phyloP scores from a whole-genome alignment of 805 yeast species.

The Maudiozyma pseudohumilis region DNA sequence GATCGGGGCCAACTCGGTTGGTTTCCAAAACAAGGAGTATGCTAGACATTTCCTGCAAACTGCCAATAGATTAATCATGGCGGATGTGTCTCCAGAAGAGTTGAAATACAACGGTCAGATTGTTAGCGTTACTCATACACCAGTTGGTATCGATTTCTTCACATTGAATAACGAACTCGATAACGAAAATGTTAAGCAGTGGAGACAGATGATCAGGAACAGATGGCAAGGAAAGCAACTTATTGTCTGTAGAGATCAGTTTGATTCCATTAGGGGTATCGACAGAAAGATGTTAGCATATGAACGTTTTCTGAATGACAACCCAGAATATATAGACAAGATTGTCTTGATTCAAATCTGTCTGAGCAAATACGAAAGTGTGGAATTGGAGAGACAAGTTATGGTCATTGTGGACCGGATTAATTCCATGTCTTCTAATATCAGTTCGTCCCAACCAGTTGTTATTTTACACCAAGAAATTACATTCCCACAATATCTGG shows the following conservation, averaged over 20 bases:
- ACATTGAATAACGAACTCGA: conserved; percentile 39
- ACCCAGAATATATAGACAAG: conserved; percentile 60
- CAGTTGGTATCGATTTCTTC: conserved; percentile 76
- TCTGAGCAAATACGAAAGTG: conserved; percentile 46
- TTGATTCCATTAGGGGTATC: conserved; percentile 80
- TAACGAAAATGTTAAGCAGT: conserved; percentile 43
- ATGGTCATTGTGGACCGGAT: conserved; percentile 74
- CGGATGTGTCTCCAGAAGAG: conserved; percentile 53
- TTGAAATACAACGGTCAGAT: conserved; percentile 49
- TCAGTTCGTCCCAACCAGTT: conserved; percentile 72
- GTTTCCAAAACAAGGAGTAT: conserved; percentile 88
- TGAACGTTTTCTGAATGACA: conserved; percentile 59
- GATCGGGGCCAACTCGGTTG: conserved; percentile 78
- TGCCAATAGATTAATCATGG: conserved; percentile 70
- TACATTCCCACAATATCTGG: conserved; percentile 81
- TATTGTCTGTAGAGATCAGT: conserved; percentile 79
- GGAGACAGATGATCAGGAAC: conserved; percentile 63
- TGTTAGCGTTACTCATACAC: conserved; percentile 46
- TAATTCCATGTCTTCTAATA: conserved; percentile 62
- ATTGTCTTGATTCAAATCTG: conserved; percentile 81
- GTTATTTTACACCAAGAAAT: conserved; percentile 82
- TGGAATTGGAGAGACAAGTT: conserved; percentile 61
- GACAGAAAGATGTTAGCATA: conserved; percentile 81
- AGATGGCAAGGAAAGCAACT: conserved; percentile 65
- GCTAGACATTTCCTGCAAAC: conserved; percentile 91